phyloP scores from a whole-genome alignment of 768 basidiomycete genomes.

The Kwoniella sp. region DNA sequence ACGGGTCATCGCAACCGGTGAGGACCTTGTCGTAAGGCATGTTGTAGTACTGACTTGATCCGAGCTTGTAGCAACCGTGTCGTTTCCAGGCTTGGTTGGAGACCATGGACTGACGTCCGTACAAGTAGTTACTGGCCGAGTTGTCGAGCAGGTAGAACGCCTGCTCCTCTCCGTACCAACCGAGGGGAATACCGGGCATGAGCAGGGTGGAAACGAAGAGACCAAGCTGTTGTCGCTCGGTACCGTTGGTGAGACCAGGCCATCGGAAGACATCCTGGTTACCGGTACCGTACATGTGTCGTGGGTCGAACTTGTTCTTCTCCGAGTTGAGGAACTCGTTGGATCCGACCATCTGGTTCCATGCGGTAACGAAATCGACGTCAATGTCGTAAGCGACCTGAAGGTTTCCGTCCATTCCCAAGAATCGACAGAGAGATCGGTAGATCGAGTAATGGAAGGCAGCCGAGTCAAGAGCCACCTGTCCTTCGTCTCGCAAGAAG shows the following conservation, averaged over 20 bases:
- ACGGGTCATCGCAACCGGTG: constrained; percentile 79
- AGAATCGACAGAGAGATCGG: constrained; percentile 75
- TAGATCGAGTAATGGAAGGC: constrained; percentile 96
- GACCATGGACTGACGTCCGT: constrained; percentile 86
- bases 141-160: constrained; percentile 78
- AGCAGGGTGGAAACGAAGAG: constrained; percentile 73
- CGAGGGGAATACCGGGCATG: constrained; percentile 81
- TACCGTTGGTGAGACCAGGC: constrained; percentile 82
- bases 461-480: constrained; percentile 66
- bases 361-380: constrained; percentile 77
- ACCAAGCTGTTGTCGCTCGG: constrained; percentile 67
- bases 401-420: constrained; percentile 94
- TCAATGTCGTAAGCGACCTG: constrained; percentile 81
- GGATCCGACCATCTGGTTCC: constrained; percentile 77
- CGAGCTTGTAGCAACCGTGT: constrained; percentile 86
- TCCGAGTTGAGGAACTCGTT: constrained; percentile 78
- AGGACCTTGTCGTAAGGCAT: constrained; percentile 75
- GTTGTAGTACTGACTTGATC: constrained; percentile 89
- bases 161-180: constrained; percentile 90
- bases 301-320: constrained; percentile 66
- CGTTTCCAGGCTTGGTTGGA: constrained; percentile 79
- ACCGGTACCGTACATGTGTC: constrained; percentile 85
- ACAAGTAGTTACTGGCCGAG: constrained; percentile 81
- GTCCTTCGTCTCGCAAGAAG: constrained; percentile 67
- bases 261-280: constrained; percentile 95